Evolutionary conservation across 768 basidiomycete genomes (phyloP), one percentile per base, ranked within the genome.

Genomic region (Trametes gibbosa): DNA sequence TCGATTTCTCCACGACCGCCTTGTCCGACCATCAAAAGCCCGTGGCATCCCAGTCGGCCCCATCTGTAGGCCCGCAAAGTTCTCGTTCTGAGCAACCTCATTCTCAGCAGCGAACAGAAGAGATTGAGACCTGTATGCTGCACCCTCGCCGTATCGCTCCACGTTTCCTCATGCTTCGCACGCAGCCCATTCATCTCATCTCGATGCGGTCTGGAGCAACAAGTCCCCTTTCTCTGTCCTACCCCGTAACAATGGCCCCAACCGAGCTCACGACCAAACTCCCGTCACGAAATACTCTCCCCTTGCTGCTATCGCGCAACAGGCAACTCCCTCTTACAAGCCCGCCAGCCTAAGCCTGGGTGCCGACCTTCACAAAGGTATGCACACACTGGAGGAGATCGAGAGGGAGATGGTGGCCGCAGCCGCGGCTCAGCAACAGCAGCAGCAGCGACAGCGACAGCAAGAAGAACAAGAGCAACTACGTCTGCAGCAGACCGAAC

Each of bases 131-230:
- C 41, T 67, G 73, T 74, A 73, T 61, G 72, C 66, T 63, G 53
- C 58, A 63, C 58, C 46, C 52, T 53, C 62, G 55, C 56, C 58
- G 62, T 60, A 14, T 50, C 56, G 50, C 27, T 65, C 54, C 66
- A 53, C 56, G 56, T 49, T 50, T 49, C 70, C 71, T 73, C 62
- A 74, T 66, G 37, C 46, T 56, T 41, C 61, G 50, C 68, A 64
- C 67, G 70, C 73, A 77, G 76, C 74, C 64, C 75, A 74, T 62
- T 67, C 77, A 50, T 71, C 73, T 50, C 70, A 79, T 19, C 75
- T 88, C 37, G 88, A 90, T 65, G 82, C 89, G 14, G 84, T 91
- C 66, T 92, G 90, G 90, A 86, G 89, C 53, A 86, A 92, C 76
- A 88, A 82, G 69, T 90, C 89, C 12, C 82, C 83, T 0, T 88